Evolutionary conservation across 2,329 filamentous ascomycete genomes (phyloP).

Genomic region (Arthroderma sp.): DNA sequence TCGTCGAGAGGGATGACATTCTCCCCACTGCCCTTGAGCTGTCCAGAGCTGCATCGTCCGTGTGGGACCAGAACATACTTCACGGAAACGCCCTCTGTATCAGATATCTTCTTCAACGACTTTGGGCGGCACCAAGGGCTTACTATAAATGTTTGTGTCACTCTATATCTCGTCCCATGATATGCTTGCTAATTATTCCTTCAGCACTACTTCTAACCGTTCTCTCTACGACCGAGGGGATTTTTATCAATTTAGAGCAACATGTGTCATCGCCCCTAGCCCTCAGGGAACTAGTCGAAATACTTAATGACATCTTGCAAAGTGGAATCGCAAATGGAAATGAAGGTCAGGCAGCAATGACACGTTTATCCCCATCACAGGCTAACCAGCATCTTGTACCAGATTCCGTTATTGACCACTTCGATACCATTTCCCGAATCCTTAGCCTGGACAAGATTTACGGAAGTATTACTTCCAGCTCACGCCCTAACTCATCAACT

Average conservation of each 20-base stretch:
- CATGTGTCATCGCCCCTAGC: constrained; percentile 25
- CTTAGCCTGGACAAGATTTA: neutral
- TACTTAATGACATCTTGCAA: constrained; percentile 27
- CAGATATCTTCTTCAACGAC: constrained; percentile 28
- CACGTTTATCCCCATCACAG: neutral
- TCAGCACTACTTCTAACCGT: constrained; percentile 9
- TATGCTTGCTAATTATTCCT: constrained; percentile 4
- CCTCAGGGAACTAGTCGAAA: constrained; percentile 26
- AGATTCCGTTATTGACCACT: constrained; percentile 6
- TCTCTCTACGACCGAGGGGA: constrained; percentile 18
- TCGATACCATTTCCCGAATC: neutral
- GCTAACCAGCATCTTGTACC: neutral
- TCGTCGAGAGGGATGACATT: constrained; percentile 26
- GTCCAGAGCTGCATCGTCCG: constrained; percentile 14
- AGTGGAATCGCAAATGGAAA: constrained; percentile 21
- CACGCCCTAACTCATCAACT: neutral
- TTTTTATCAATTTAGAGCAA: constrained; percentile 21
- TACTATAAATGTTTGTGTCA: constrained; percentile 26
- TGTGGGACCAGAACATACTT: constrained; percentile 24
- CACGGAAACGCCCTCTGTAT: constrained; percentile 33
- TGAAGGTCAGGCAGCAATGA: constrained; percentile 19
- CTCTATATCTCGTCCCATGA: constrained; percentile 11
- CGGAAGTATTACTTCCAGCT: neutral
- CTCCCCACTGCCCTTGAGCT: constrained; percentile 21
- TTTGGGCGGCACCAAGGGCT: constrained; percentile 23